Evolutionary conservation across 2,329 filamentous ascomycete genomes (phyloP).

Genomic region (Pyrenophora seminiperda): DNA sequence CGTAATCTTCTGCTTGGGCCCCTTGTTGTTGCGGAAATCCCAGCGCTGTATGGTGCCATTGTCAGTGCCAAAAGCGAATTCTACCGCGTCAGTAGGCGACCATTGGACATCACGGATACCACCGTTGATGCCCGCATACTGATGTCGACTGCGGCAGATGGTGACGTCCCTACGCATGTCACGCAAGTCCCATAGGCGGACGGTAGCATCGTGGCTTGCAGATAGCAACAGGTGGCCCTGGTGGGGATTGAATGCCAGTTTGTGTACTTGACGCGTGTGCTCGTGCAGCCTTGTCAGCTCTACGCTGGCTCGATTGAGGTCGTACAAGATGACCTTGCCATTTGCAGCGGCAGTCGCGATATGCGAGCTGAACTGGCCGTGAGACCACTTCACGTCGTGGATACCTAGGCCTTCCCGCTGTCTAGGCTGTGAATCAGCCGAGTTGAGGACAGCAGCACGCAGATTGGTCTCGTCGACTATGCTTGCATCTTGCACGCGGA

Average conservation of each 20-base stretch:
- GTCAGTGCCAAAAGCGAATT: constrained; percentile 69
- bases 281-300: constrained; percentile 68
- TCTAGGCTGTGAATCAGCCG: constrained; percentile 56
- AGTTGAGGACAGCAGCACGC: constrained; percentile 64
- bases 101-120: constrained; percentile 68
- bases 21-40: constrained; percentile 64
- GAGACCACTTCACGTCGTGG: constrained; percentile 71
- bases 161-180: constrained; percentile 58
- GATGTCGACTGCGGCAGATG: constrained; percentile 60
- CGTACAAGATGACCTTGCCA: constrained; percentile 69
- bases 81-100: constrained; percentile 66
- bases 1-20: constrained; percentile 63
- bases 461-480: constrained; percentile 68
- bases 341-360: constrained; percentile 69
- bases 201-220: constrained; percentile 67
- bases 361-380: constrained; percentile 63
- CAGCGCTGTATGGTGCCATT: constrained; percentile 67
- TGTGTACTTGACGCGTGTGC: constrained; percentile 69
- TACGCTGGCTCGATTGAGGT: constrained; percentile 64
- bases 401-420: constrained; percentile 65
- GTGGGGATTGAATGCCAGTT: constrained; percentile 68
- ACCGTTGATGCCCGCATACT: constrained; percentile 63
- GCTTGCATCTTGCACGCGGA: constrained; percentile 61
- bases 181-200: constrained; percentile 68
- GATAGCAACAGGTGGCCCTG: constrained; percentile 65